Evolutionary conservation across 169 alveolate species (phyloP).

Genomic region (Sarcocystis neurona): DNA sequence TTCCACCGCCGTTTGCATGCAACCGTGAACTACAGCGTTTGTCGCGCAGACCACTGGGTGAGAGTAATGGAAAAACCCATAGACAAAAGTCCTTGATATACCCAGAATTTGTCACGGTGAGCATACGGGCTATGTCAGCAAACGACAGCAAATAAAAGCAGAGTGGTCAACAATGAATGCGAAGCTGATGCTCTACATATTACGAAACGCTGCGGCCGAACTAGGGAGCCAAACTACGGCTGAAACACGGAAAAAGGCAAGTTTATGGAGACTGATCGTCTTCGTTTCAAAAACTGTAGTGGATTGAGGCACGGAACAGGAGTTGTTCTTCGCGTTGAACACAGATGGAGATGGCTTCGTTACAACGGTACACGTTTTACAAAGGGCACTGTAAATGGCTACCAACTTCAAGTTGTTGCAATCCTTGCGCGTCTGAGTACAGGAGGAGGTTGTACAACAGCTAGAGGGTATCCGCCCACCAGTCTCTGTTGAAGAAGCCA

Average conservation of each 20-base stretch:
- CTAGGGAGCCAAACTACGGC: neutral
- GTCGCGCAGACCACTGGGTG: neutral
- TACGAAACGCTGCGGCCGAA: conserved; percentile 45
- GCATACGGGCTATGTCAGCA: neutral
- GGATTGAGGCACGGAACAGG: neutral
- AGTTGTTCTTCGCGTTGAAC: conserved; percentile 47
- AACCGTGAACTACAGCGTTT: neutral
- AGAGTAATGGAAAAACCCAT: neutral
- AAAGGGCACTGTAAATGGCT: neutral
- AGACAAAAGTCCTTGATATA: neutral
- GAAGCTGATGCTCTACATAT: conserved; percentile 44
- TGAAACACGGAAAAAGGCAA: conserved; percentile 27
- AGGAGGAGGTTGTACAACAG: conserved; percentile 50
- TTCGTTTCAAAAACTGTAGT: neutral
- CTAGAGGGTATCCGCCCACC: conserved; percentile 48
- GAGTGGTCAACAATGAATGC: neutral
- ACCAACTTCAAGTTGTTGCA: neutral
- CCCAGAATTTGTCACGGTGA: neutral
- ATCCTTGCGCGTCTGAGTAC: neutral
- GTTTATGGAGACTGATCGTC: neutral
- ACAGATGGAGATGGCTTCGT: conserved; percentile 58
- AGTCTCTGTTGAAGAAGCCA: conserved; percentile 37
- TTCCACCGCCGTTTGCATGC: too few relatives aligned
- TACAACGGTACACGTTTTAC: conserved; percentile 35
- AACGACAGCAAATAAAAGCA: neutral